A percentile compares a stretch with the other conserved stretches of the same genome.
Conservation (phyloP, 805 yeast genomes). For the Saccharomycopsis capsularis region DNA sequence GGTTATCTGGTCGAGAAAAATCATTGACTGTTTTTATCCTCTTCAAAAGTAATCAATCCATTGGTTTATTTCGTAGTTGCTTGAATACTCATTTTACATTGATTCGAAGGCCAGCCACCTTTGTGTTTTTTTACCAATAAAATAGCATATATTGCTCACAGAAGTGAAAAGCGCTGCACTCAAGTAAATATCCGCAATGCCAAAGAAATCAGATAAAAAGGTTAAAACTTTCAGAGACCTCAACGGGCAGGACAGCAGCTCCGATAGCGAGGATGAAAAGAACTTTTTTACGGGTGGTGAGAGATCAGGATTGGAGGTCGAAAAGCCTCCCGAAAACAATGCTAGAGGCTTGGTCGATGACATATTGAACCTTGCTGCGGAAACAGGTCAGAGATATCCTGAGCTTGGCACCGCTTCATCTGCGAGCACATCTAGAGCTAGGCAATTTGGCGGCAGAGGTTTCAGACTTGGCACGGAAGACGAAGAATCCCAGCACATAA, state of each 20-base stretch:
- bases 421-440: slow-evolving; percentile 22
- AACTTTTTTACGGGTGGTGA: slow-evolving; percentile 63
- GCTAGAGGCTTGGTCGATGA: slow-evolving; percentile 39
- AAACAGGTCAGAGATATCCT: slow-evolving; percentile 43
- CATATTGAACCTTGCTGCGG: slow-evolving; percentile 60
- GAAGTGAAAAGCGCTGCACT: too few species aligned
- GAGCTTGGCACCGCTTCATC: slow-evolving; percentile 31
- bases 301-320: slow-evolving; percentile 73
- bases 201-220: slow-evolving; percentile 7
- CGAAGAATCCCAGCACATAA: slow-evolving; percentile 30
- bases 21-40: too few species aligned
- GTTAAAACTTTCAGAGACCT: slow-evolving; percentile 10
- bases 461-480: slow-evolving; percentile 35
- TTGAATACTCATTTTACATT: too few species aligned
- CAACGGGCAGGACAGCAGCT: slow-evolving; percentile 18
- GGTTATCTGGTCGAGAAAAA: too few species aligned
- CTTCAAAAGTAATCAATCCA: too few species aligned
- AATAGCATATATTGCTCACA: too few species aligned
- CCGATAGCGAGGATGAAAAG: slow-evolving; percentile 47
- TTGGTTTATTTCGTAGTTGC: too few species aligned
- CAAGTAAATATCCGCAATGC: too few species aligned
- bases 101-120: too few species aligned
- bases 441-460: slow-evolving; percentile 34
- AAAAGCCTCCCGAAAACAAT: slow-evolving; percentile 52
- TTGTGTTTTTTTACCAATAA: too few species aligned